phyloP scores from a whole-genome alignment of 2,329 filamentous ascomycete genomes.

The Hortaea sp. region DNA sequence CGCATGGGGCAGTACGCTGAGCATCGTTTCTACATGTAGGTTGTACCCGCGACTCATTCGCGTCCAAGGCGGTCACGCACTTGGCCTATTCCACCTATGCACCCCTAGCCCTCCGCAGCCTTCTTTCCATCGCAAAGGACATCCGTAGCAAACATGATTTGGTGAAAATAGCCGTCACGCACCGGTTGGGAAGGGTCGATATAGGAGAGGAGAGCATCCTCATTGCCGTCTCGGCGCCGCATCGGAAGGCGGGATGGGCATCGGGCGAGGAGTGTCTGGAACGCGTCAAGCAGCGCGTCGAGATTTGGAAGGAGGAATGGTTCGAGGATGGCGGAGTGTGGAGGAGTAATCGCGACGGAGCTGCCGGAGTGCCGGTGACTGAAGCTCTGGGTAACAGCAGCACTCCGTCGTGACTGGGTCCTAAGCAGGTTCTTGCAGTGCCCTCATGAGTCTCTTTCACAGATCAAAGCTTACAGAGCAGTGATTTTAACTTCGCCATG shows the following conservation, averaged over 20 bases:
- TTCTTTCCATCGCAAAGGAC: conserved; percentile 52
- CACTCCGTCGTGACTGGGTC: no score
- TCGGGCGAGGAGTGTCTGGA: conserved; percentile 86
- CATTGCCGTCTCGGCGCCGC: conserved; percentile 74
- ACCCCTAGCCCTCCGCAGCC: conserved; percentile 57
- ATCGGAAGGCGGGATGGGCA: conserved; percentile 75
- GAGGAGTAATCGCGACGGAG: conserved; percentile 77
- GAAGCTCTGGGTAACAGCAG: not conserved
- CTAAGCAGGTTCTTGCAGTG: no score
- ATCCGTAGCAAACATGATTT: conserved; percentile 54
- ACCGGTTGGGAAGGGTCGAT: conserved; percentile 75
- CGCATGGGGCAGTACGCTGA: no score
- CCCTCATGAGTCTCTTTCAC: no score
- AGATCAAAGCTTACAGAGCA: no score
- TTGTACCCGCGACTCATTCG: conserved; percentile 62
- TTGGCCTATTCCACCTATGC: conserved; percentile 68
- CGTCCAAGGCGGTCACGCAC: conserved; percentile 58
- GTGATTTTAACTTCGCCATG: not conserved
- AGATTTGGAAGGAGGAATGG: conserved; percentile 91
- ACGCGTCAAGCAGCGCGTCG: conserved; percentile 72
- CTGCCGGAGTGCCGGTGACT: conserved; percentile 37
- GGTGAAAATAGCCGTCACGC: conserved; percentile 66
- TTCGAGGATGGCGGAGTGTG: conserved; percentile 73
- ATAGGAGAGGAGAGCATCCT: conserved; percentile 90
- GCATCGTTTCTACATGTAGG: conserved; percentile 17